phyloP scores from a whole-genome alignment of 441 rosid species.

The Brassica balearica region DNA sequence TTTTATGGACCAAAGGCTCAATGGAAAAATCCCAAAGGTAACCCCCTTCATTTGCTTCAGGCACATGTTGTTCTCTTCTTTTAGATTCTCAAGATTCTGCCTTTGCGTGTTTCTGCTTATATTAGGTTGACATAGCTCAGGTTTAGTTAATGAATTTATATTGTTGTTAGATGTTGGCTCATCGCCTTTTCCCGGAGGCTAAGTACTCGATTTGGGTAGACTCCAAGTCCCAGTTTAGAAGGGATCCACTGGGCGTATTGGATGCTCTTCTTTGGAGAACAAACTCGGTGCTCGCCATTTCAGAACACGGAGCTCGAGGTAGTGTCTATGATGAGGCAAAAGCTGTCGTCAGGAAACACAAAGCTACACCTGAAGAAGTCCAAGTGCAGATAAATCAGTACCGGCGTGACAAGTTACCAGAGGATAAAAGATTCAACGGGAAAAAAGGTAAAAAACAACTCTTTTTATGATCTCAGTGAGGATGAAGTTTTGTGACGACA shows the following conservation, averaged over 20 bases:
- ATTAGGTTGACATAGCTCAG: no score
- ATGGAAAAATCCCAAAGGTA: slow-evolving; percentile 99
- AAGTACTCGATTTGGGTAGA: slow-evolving; percentile 97
- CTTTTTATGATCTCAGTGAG: not conserved
- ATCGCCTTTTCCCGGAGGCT: slow-evolving; percentile 87
- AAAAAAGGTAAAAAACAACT: slow-evolving; percentile 65
- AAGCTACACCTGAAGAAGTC: slow-evolving; percentile 97
- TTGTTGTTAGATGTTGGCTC: slow-evolving; percentile 79
- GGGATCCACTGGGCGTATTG: slow-evolving; percentile 91
- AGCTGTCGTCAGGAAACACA: slow-evolving; percentile 90
- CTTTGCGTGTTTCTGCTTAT: no score
- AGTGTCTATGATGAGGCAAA: slow-evolving; percentile 95
- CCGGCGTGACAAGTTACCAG: slow-evolving; percentile 73
- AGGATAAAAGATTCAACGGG: slow-evolving; percentile 81
- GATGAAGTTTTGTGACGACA: slow-evolving; percentile 14
- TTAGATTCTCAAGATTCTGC: no score
- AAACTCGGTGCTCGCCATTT: slow-evolving; percentile 87
- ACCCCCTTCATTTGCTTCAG: slow-evolving; percentile 2
- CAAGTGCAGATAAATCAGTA: slow-evolving; percentile 82
- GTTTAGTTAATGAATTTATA: slow-evolving; percentile 8
- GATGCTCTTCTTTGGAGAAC: slow-evolving; percentile 95
- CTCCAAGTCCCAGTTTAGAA: slow-evolving; percentile 96
- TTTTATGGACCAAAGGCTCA: slow-evolving; percentile 87
- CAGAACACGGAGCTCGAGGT: slow-evolving; percentile 98
- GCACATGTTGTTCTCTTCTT: not conserved